Evolutionary conservation across 495 filamentous ascomycete genomes (phyloP), one percentile per base, ranked within the genome.

Genomic region (Penicillium turbatum): DNA sequence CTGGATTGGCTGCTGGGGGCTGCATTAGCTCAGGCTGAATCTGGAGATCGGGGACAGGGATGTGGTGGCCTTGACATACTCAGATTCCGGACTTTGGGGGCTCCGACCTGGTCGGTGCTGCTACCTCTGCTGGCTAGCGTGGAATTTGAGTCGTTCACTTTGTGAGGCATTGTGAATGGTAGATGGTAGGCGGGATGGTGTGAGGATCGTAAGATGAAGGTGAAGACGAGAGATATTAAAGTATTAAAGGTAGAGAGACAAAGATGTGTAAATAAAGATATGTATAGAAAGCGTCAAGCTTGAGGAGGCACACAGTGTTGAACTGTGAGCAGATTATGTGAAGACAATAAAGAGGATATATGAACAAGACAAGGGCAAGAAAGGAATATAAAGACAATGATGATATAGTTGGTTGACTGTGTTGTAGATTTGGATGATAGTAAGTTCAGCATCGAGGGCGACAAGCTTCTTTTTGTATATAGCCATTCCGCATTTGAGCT

Each of bases 131-230:
- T 75, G 63, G 71, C 66, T 39, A 75, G 59, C 19, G 69, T 72
- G 43, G 74, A 72, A 62, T 72, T 73, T 51, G 74, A 76, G 50
- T 74, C 67, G 68, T 70, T 73, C 53, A 71, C 62, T 62, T 75
- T 76, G 67, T 68, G 68, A 54, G 72, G 72, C 72, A 75, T 76
- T 53, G 8, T 62, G 47, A 40, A 56, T 51, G 26, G 39, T 59
- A 42, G 39, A 51, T 51, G 9, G 19, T 56, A 44, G 34, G 42
- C 15, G 35, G 30, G 31, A 47, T 41, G 44, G 17, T 48, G 41
- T 16, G 43, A 35, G 43, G 19, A 37, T 50, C 29, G 21, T 24
- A 39, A 57, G 24, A 34, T 32, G 5, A 37, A 53, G 51, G 26
- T 17, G 34, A 26, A 13, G 2, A 15, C 2, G 19, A 32, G 27